Conservation (phyloP, 192 early-diverging fungal genomes). For the Dissophora ornata region DNA sequence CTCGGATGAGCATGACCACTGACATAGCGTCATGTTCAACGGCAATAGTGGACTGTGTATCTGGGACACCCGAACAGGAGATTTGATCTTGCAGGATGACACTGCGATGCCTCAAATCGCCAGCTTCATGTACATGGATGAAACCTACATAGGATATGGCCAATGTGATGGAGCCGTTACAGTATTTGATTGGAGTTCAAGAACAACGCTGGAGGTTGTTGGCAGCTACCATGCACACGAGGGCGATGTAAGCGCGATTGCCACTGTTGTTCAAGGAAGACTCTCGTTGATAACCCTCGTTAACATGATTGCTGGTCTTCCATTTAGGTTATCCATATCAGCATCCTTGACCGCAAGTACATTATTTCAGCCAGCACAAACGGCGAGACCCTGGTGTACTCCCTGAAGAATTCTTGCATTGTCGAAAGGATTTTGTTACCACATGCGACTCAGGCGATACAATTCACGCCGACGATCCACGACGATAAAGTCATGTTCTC, state of each 20-base stretch:
- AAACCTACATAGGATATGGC: constrained; percentile 41
- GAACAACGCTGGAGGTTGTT: constrained; percentile 23
- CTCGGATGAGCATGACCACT: too few relatives aligned
- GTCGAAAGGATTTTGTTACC: constrained; percentile 41
- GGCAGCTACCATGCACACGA: constrained; percentile 41
- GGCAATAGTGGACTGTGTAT: constrained; percentile 32
- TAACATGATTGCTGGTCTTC: too few relatives aligned
- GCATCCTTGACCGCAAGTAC: constrained; percentile 23
- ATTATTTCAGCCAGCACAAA: constrained; percentile 49
- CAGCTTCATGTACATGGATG: constrained; percentile 45
- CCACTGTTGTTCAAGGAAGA: too few relatives aligned
- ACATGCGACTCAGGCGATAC: constrained; percentile 46
- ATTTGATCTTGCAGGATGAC: constrained; percentile 45
- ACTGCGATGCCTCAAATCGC: constrained; percentile 46
- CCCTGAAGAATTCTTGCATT: constrained; percentile 13
- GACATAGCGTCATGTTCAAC: too few relatives aligned
- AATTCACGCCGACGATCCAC: constrained; percentile 45
- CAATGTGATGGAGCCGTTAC: constrained; percentile 43
- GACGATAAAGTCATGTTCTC: constrained; percentile 51
- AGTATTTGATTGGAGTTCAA: constrained; percentile 49
- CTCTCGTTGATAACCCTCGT: too few relatives aligned
- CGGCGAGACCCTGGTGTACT: constrained; percentile 45
- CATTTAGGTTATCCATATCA: constrained; percentile 41
- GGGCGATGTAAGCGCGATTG: constrained; percentile 36
- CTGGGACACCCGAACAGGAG: constrained; percentile 40